These are phyloP conservation scores for Linum usitatissimum DNA, from an alignment of 345 rosid genomes.

Conservation along the genomic window DNA sequence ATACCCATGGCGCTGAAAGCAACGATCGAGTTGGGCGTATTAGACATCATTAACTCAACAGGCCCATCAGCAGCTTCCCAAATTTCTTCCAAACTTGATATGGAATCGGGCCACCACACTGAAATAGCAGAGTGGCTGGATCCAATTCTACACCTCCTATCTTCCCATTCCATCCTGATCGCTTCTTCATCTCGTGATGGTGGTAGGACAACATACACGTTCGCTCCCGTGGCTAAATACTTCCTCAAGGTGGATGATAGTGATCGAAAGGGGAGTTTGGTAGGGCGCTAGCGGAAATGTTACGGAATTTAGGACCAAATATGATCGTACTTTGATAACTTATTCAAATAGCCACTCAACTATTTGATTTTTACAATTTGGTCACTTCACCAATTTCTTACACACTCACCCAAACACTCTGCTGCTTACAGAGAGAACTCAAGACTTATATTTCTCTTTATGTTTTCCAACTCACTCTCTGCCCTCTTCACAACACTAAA, in stretches of 20 bases:
- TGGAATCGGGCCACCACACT: conserved; percentile 1
- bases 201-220: conserved; percentile 20
- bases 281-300: too few species aligned
- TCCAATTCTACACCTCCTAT: conserved; percentile 21
- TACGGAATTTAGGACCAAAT: too few species aligned
- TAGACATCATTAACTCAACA: conserved; percentile 21
- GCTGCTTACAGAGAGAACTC: too few species aligned
- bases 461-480: too few species aligned
- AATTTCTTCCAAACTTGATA: conserved; percentile 20
- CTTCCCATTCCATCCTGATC: conserved; percentile 19
- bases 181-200: conserved; percentile 11
- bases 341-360: too few species aligned
- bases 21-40: conserved; percentile 18
- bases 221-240: conserved; percentile 17
- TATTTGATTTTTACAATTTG: too few species aligned
- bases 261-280: too few species aligned
- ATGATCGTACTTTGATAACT: too few species aligned
- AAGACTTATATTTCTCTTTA: too few species aligned
- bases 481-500: too few species aligned
- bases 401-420: too few species aligned
- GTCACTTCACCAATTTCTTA: too few species aligned
- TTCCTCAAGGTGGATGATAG: conserved; percentile 7
- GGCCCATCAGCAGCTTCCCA: conserved; percentile 14
- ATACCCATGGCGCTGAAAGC: conserved; percentile 22
- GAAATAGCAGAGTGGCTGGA: conserved; percentile 11